Conservation (phyloP, 768 basidiomycete species). For the Mycena crocata region DNA sequence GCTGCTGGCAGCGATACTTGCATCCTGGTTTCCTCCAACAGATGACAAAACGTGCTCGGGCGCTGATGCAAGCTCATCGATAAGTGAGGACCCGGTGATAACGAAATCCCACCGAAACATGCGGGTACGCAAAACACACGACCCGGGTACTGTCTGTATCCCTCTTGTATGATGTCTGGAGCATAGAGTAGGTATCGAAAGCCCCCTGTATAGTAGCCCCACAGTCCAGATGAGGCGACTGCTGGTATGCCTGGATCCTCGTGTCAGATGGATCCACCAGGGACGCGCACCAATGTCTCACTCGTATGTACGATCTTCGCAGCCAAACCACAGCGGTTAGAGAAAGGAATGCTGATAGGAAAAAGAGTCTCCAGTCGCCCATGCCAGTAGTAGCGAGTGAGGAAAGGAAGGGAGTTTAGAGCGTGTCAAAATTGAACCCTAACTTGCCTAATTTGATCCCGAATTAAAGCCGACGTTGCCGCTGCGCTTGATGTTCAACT, state of each 20-base stretch:
- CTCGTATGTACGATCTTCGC: background rate
- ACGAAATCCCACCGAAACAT: constrained; percentile 4
- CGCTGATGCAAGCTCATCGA: constrained; percentile 7
- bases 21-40: background rate
- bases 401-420: no score
- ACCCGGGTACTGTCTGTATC: background rate
- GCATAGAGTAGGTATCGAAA: background rate
- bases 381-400: no score
- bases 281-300: background rate
- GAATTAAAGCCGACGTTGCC: no score
- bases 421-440: no score
- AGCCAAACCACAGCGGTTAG: background rate
- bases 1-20: background rate
- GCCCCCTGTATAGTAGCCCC: background rate
- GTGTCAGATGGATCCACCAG: background rate
- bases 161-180: constrained; percentile 1
- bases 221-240: background rate
- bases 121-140: background rate
- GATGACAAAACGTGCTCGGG: constrained; percentile 5
- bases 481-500: no score
- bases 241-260: background rate
- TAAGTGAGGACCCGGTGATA: background rate
- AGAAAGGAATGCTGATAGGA: background rate
- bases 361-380: background rate
- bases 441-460: no score